Evolutionary conservation across 306 rosid species (phyloP), one percentile per base, ranked within the genome.

Genomic region (Astragalus membranaceus): DNA sequence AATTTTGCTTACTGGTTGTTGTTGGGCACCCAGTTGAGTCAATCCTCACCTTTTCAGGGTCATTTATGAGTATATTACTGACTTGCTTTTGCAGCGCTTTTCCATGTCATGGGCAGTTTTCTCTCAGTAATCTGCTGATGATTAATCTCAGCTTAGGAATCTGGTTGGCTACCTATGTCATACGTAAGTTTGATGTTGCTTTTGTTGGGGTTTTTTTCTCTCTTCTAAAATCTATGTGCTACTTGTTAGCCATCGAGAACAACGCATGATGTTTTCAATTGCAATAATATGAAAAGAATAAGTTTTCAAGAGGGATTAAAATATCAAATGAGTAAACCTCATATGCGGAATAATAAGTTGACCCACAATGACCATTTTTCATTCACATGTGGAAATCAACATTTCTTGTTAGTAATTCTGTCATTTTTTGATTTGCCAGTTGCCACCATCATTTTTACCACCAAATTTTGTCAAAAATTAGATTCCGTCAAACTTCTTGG

Each of bases 361-460:
- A 51, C 6, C 10, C 30, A 17, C n/a, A 8, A 51, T 7, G 20
- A 8, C 57, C n/a, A 51, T 17, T 17, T 20, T 26, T 26, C 30
- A 26, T 26, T 51, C 57, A 50, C 6, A 15, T 50, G 29, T 8
- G 29, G 54, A 50, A 50, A 50, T 20, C 32, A 26, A 37, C 15
- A 15, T 33, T 51, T 68, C 72, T 60, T 67, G 71, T 56, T 52
- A 30, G 60, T 23, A 14, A 35, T 8, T 51, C 11, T 63, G 73
- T 74, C 53, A 5, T 37, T 54, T 55, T 32, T 30, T 50, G 56
- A 39, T 57, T 56, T 20, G 3, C 44, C 36, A 16, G 65, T 59
- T 59, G 46, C 47, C 65, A 49, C 44, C 78, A 75, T 78, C 32
- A 68, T 11, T 70, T 23, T 74, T 53, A 59, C 65, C 86, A 46